Percentiles rank a stretch among this genome's conserved stretches.
phyloP scores from a whole-genome alignment of 2,329 filamentous ascomycete species.

The Sarocladium oryzae region DNA sequence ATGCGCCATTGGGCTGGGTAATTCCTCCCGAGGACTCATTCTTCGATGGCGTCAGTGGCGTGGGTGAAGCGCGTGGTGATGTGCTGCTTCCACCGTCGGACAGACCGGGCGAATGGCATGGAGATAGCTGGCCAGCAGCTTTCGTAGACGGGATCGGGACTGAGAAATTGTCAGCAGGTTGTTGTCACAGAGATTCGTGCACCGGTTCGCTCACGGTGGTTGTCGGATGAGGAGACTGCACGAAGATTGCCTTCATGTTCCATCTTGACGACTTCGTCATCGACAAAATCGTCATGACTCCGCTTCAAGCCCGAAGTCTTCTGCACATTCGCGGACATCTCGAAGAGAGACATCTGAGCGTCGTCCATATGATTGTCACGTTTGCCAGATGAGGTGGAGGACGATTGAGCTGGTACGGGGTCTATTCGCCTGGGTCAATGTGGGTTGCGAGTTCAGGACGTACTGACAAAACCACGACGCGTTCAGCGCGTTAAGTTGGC shows the following conservation, averaged over 20 bases:
- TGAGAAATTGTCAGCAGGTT: constrained; percentile 14
- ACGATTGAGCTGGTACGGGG: constrained; percentile 8
- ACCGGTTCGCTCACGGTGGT: constrained; percentile 9
- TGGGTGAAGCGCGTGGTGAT: constrained; percentile 29
- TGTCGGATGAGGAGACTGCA: neutral
- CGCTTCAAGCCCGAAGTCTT: constrained; percentile 41
- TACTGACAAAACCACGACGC: constrained; percentile 9
- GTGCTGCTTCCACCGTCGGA: constrained; percentile 37
- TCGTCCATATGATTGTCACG: neutral
- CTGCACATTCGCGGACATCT: constrained; percentile 41
- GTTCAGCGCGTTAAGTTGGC: constrained; percentile 9
- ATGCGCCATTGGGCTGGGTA: neutral
- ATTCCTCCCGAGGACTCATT: neutral
- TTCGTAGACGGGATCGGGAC: constrained; percentile 19
- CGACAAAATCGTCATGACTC: constrained; percentile 38
- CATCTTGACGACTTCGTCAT: constrained; percentile 23
- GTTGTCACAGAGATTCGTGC: constrained; percentile 10
- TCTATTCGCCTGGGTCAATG: neutral
- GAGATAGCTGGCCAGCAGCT: constrained; percentile 21
- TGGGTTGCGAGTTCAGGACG: constrained; percentile 10
- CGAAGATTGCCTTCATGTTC: constrained; percentile 13
- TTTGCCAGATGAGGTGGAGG: neutral
- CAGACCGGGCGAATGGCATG: constrained; percentile 26
- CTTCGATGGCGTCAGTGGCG: constrained; percentile 23
- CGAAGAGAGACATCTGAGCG: constrained; percentile 38